These are phyloP conservation scores for Penicillium bovifimosum DNA, from an alignment of 495 filamentous ascomycete genomes.

Conservation along the genomic window DNA sequence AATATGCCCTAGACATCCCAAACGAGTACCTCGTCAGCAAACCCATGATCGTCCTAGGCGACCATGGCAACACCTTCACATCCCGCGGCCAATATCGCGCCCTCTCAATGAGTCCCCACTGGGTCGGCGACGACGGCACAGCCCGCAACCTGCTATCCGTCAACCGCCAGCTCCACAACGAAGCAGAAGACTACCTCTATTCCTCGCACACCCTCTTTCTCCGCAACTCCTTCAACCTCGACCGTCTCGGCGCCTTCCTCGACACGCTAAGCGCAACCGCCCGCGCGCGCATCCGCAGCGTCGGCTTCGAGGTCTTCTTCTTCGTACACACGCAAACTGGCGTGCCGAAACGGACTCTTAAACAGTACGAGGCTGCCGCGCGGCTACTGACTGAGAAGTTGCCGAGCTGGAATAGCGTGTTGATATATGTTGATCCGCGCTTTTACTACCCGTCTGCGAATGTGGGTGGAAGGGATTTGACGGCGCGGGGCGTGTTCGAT, in stretches of 20 bases:
- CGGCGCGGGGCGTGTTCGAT: constrained; percentile 29
- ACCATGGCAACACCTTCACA: constrained; percentile 32
- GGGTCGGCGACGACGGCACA: constrained; percentile 31
- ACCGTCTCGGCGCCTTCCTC: constrained; percentile 32
- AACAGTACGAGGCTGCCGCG: constrained; percentile 29
- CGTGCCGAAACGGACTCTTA: constrained; percentile 33
- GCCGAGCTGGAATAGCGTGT: constrained; percentile 22
- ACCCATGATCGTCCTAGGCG: constrained; percentile 32
- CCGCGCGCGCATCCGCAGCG: constrained; percentile 30
- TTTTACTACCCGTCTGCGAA: constrained; percentile 32
- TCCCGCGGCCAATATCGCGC: constrained; percentile 28
- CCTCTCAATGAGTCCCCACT: constrained; percentile 36
- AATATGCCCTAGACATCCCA: constrained; percentile 32
- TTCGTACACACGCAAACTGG: constrained; percentile 36
- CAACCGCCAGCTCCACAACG: constrained; percentile 40
- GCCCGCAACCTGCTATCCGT: constrained; percentile 26
- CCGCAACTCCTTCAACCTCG: constrained; percentile 36
- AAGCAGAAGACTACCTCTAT: constrained; percentile 39
- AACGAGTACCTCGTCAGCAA: constrained; percentile 33
- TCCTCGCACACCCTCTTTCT: constrained; percentile 39
- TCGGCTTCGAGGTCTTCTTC: constrained; percentile 40
- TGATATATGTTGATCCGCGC: constrained; percentile 36
- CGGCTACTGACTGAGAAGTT: constrained; percentile 22
- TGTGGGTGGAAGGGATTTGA: constrained; percentile 26
- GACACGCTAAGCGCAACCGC: constrained; percentile 33